Evolutionary conservation across 768 basidiomycete species (phyloP).

Genomic region (Lentinula detonsa): DNA sequence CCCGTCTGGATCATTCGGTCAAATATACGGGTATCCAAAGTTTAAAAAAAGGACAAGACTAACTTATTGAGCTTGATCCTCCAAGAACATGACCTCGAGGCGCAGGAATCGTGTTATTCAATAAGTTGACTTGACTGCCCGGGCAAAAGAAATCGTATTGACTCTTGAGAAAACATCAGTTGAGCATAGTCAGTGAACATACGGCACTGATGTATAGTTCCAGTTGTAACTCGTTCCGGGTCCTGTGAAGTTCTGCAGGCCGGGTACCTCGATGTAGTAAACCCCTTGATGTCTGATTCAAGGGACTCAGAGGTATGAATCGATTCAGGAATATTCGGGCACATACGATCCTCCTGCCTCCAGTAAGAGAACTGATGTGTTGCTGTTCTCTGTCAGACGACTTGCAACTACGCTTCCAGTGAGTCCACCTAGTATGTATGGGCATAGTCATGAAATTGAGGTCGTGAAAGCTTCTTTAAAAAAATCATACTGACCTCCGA

Average conservation of each 20-base stretch:
- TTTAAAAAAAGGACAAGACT: too few species aligned
- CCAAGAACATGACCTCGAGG: constrained; percentile 12
- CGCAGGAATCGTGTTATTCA: neutral
- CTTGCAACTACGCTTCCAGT: neutral
- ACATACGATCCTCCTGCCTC: constrained; percentile 13
- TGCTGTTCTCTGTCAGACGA: neutral
- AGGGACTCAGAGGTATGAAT: neutral
- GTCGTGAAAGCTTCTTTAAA: neutral
- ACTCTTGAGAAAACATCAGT: neutral
- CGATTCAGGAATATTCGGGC: neutral
- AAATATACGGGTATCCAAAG: neutral
- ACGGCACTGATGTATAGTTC: constrained; percentile 15
- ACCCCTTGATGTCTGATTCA: neutral
- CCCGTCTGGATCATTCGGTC: neutral
- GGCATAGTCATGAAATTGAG: neutral
- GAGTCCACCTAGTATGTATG: neutral
- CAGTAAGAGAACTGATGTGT: constrained; percentile 11
- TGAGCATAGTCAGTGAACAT: neutral
- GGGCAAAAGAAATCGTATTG: neutral
- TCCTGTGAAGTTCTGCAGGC: constrained; percentile 1
- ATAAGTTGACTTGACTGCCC: neutral
- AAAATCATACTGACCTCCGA: neutral
- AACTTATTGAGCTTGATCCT: constrained; percentile 10
- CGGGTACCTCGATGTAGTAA: neutral
- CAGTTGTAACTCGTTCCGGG: constrained; percentile 11